Evolutionary conservation across 805 yeast species (phyloP).

Genomic region (Pichia insulana): DNA sequence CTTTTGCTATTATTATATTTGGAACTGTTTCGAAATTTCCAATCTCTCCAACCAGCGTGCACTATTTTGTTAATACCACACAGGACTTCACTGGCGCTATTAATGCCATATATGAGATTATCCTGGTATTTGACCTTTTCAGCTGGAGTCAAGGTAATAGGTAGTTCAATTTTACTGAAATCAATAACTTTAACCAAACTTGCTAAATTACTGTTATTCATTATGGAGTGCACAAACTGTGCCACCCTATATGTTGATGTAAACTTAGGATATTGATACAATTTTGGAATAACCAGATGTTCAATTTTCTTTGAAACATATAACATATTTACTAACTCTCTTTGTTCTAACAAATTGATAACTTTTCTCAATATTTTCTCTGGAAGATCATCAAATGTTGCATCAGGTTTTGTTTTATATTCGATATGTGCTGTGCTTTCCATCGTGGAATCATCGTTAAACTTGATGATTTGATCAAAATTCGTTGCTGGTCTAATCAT

Average conservation of each 20-base stretch:
- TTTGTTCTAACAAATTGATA: conserved; percentile 31
- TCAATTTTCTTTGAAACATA: conserved; percentile 46
- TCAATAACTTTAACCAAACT: conserved; percentile 47
- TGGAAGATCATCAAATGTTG: conserved; percentile 28
- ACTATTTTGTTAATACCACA: conserved; percentile 23
- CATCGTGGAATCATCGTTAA: conserved; percentile 34
- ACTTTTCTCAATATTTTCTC: conserved; percentile 34
- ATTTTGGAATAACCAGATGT: conserved; percentile 39
- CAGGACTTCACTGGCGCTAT: conserved; percentile 8
- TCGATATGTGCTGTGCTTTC: conserved; percentile 12
- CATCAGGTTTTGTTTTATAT: conserved; percentile 1
- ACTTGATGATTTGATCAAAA: conserved; percentile 26
- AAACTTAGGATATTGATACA: conserved; percentile 49
- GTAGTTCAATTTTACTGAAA: conserved; percentile 41
- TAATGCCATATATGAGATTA: conserved; percentile 13
- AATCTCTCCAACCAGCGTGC: conserved; percentile 85
- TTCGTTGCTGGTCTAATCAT: conserved; percentile 30
- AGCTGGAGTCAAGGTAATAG: conserved; percentile 24
- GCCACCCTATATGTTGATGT: conserved; percentile 72
- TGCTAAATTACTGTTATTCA: conserved; percentile 49
- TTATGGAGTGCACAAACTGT: conserved; percentile 65
- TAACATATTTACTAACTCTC: conserved; percentile 36
- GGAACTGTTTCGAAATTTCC: conserved; percentile 74
- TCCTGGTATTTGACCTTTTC: conserved; percentile 15
- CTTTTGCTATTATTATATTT: conserved; percentile 32